Evolutionary conservation across 208 protist species (phyloP).

Genomic region (Leishmania aethiopica): DNA sequence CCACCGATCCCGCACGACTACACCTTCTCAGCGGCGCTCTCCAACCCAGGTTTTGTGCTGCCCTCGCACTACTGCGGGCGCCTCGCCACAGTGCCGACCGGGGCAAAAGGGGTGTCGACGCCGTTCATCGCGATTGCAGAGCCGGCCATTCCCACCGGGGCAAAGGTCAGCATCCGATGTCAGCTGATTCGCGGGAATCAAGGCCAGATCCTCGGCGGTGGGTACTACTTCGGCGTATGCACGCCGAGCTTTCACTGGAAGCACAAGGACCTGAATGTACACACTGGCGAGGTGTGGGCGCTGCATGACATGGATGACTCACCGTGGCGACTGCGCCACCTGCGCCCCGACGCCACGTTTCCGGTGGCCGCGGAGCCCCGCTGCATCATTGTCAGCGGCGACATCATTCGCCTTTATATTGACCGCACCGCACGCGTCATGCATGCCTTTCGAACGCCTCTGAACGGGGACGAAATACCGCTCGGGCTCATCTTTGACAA

Average conservation of each 20-base stretch:
- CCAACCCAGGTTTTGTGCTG: conserved; percentile 74
- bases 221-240: conserved; percentile 91
- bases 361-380: conserved; percentile 71
- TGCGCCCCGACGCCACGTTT: conserved; percentile 60
- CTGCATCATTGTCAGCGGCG: conserved; percentile 90
- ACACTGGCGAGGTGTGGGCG: conserved; percentile 82
- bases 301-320: conserved; percentile 91
- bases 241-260: conserved; percentile 67
- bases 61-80: conserved; percentile 76
- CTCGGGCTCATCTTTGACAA: conserved; percentile 88
- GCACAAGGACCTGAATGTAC: conserved; percentile 66
- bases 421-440: conserved; percentile 78
- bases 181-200: conserved; percentile 83
- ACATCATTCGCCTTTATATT: conserved; percentile 84
- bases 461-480: conserved; percentile 71
- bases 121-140: conserved; percentile 91
- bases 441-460: conserved; percentile 83
- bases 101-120: conserved; percentile 53
- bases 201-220: conserved; percentile 90
- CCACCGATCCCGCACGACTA: conserved; percentile 59
- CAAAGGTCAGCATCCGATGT: conserved; percentile 75
- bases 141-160: conserved; percentile 57
- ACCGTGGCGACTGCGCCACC: conserved; percentile 81
- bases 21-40: conserved; percentile 73
- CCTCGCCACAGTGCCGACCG: conserved; percentile 76